Conservation (phyloP, 345 rosid species). For the Pseudoturritis turrita region DNA sequence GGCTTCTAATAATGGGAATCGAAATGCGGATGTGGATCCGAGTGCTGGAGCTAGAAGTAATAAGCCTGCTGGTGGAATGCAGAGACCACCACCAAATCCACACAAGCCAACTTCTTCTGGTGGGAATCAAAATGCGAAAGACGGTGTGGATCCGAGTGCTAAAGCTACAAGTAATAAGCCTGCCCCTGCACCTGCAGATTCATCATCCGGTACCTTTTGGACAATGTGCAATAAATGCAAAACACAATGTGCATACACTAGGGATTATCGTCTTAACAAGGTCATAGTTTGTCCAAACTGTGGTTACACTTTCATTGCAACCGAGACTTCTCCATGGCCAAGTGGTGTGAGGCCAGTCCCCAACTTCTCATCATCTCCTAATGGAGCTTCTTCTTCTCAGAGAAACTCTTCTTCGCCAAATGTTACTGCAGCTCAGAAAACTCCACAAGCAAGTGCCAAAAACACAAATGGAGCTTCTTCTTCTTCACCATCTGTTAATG, state of each 20-base stretch:
- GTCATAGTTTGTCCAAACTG: constrained; percentile 65
- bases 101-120: not conserved
- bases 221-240: constrained; percentile 62
- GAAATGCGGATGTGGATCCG: not conserved
- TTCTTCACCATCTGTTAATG: constrained; percentile 1
- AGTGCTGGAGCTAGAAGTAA: constrained; percentile 14
- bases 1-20: not conserved
- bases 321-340: constrained; percentile 20
- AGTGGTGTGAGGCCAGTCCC: not conserved
- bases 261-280: constrained; percentile 47
- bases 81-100: too few relatives aligned
- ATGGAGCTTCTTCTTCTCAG: constrained; percentile 1
- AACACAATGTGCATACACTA: constrained; percentile 53
- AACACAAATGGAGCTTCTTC: constrained; percentile 5
- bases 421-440: too few relatives aligned
- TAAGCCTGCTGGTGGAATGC: not conserved
- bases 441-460: too few relatives aligned
- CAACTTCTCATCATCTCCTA: not conserved
- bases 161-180: constrained; percentile 17
- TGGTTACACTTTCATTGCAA: constrained; percentile 49
- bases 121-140: too few relatives aligned
- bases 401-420: too few relatives aligned
- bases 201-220: constrained; percentile 62
- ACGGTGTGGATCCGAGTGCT: not conserved
- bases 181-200: not conserved